Evolutionary conservation across 495 filamentous ascomycete species (phyloP).

Genomic region (Margaritispora aquatica): DNA sequence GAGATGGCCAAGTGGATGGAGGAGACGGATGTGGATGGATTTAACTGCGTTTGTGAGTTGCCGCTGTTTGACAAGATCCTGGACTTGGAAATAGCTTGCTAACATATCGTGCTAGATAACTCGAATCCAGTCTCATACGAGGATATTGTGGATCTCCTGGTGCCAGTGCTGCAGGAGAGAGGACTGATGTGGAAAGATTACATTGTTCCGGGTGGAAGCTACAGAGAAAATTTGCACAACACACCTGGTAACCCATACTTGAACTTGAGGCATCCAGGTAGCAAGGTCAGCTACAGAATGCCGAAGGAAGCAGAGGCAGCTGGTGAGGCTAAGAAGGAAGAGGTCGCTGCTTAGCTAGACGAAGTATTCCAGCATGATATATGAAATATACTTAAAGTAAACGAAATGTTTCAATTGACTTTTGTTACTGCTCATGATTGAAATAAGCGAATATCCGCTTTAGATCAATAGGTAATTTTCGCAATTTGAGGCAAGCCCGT

Average conservation of each 20-base stretch:
- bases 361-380: too few relatives aligned
- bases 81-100: not conserved
- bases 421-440: too few relatives aligned
- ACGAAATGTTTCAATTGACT: too few relatives aligned
- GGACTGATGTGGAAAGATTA: slow-evolving; percentile 48
- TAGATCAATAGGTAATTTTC: too few relatives aligned
- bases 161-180: slow-evolving; percentile 49
- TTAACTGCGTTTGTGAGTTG: slow-evolving; percentile 36
- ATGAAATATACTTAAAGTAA: too few relatives aligned
- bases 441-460: too few relatives aligned
- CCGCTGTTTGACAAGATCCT: not conserved
- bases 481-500: too few relatives aligned
- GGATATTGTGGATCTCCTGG: slow-evolving; percentile 51
- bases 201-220: slow-evolving; percentile 39
- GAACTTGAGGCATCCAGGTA: not conserved
- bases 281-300: not conserved
- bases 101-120: not conserved
- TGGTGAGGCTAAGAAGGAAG: not conserved
- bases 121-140: slow-evolving; percentile 49
- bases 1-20: slow-evolving; percentile 51
- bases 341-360: not conserved
- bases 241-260: slow-evolving; percentile 1
- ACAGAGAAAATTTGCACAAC: slow-evolving; percentile 43
- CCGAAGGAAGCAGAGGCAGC: not conserved
- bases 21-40: slow-evolving; percentile 59